A percentile compares a stretch with the other conserved stretches of the same genome.
Evolutionary conservation across 495 filamentous ascomycete species (phyloP).

Genomic region (Hypoxylon cercidicola): DNA sequence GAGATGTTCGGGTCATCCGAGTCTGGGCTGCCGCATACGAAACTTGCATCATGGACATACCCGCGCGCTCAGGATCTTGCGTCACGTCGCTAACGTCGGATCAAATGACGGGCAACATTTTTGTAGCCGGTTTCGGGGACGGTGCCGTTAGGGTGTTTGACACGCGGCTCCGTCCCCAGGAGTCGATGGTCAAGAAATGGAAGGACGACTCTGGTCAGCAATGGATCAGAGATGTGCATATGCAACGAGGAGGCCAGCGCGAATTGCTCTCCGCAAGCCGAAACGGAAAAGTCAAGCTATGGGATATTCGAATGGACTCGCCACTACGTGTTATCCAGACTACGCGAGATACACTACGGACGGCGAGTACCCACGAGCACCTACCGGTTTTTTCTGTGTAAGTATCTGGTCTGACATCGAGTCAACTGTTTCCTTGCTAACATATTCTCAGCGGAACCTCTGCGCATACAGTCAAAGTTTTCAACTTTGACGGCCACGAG

Average conservation of each 20-base stretch:
- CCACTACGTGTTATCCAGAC: constrained; percentile 77
- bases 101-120: constrained; percentile 95
- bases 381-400: constrained; percentile 96
- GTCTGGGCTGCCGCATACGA: constrained; percentile 96
- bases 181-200: constrained; percentile 94
- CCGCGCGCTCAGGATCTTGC: constrained; percentile 93
- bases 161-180: constrained; percentile 79
- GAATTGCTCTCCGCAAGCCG: constrained; percentile 88
- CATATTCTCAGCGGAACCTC: constrained; percentile 75
- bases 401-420: constrained; percentile 49
- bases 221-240: constrained; percentile 95
- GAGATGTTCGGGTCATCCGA: constrained; percentile 93
- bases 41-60: constrained; percentile 92
- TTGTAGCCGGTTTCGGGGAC: constrained; percentile 95
- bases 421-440: constrained; percentile 42
- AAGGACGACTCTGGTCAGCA: constrained; percentile 83
- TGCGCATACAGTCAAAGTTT: constrained; percentile 87
- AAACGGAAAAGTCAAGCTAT: constrained; percentile 92
- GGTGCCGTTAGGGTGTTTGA: constrained; percentile 97
- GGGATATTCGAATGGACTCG: constrained; percentile 90
- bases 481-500: constrained; percentile 82
- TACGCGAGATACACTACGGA: constrained; percentile 81
- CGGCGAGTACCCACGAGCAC: constrained; percentile 94
- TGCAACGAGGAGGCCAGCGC: constrained; percentile 93
- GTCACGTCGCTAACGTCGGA: constrained; percentile 96